Percentiles rank a stretch among this genome's conserved stretches.
Evolutionary conservation across 2,329 filamentous ascomycete species (phyloP).

Genomic region (Fusarium beomiforme): DNA sequence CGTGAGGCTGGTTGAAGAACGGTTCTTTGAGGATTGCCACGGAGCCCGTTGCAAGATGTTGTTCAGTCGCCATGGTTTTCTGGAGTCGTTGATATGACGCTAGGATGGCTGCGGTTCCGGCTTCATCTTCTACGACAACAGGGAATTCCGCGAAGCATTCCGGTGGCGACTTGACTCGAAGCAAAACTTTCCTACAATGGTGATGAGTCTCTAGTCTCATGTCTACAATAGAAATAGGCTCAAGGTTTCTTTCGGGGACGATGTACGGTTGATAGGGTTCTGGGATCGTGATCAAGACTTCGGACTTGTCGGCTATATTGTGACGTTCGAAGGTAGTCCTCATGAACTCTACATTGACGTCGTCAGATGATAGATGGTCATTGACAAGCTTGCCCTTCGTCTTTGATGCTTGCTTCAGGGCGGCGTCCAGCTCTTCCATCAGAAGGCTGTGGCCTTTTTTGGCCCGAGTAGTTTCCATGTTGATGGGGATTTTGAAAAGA

Average conservation of each 20-base stretch:
- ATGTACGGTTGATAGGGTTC: slow-evolving; percentile 10
- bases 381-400: too few relatives aligned
- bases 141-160: slow-evolving; percentile 18
- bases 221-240: not conserved
- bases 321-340: too few relatives aligned
- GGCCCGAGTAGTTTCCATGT: too few relatives aligned
- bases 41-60: slow-evolving; percentile 46
- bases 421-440: too few relatives aligned
- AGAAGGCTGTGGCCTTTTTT: too few relatives aligned
- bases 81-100: slow-evolving; percentile 55
- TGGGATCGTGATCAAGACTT: not conserved
- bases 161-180: slow-evolving; percentile 36
- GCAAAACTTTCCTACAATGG: slow-evolving; percentile 23
- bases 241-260: not conserved
- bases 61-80: slow-evolving; percentile 48
- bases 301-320: not conserved
- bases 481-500: too few relatives aligned
- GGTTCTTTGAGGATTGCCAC: slow-evolving; percentile 63
- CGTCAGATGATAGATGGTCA: too few relatives aligned
- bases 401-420: too few relatives aligned
- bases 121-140: slow-evolving; percentile 54
- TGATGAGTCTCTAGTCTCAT: slow-evolving; percentile 31
- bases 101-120: slow-evolving; percentile 45
- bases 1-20: slow-evolving; percentile 55
- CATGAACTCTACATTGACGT: too few relatives aligned